Evolutionary conservation across 2,329 filamentous ascomycete species (phyloP).

Genomic region (Cyanodermella asteris): DNA sequence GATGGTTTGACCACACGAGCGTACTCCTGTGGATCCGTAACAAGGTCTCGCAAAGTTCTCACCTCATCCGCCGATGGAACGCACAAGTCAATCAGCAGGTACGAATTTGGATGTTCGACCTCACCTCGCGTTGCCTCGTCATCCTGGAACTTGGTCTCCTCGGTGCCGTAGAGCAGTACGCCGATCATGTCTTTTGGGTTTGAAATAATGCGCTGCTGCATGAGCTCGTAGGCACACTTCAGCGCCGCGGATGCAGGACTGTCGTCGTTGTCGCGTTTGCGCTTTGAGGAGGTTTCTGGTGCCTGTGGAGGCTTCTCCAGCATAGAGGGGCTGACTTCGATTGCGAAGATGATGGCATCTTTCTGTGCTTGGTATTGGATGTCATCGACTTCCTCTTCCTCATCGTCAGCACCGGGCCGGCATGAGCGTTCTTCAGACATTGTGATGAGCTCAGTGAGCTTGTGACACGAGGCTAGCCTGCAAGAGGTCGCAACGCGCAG

Average conservation of each 20-base stretch:
- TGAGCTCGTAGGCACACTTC: slow-evolving; percentile 83
- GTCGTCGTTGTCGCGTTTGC: slow-evolving; percentile 58
- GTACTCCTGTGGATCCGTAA: slow-evolving; percentile 55
- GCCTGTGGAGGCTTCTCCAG: slow-evolving; percentile 40
- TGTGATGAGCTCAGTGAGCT: too few relatives aligned
- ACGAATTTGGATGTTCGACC: slow-evolving; percentile 69
- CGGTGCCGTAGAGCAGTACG: slow-evolving; percentile 73
- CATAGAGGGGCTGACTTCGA: slow-evolving; percentile 82
- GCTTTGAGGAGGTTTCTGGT: too few relatives aligned
- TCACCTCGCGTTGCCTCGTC: slow-evolving; percentile 36
- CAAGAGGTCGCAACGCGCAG: too few relatives aligned
- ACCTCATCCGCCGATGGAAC: slow-evolving; percentile 74
- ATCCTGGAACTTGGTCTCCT: slow-evolving; percentile 58
- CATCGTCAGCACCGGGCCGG: background rate
- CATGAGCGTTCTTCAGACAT: too few relatives aligned
- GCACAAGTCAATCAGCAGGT: slow-evolving; percentile 71
- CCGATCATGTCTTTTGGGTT: slow-evolving; percentile 96
- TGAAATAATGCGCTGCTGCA: slow-evolving; percentile 96
- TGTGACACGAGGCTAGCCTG: too few relatives aligned
- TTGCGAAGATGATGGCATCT: slow-evolving; percentile 94
- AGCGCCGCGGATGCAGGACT: slow-evolving; percentile 64
- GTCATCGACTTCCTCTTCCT: slow-evolving; percentile 1
- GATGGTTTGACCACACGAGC: slow-evolving; percentile 48
- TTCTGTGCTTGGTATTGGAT: slow-evolving; percentile 71
- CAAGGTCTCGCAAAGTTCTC: slow-evolving; percentile 50